Conservation (phyloP, 306 rosid species). For the Medicago truncatula region MtrunA17r5.0-ANR NC_053044.1:42435501-42436000, state of each 20-base stretch:
- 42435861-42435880: not conserved
- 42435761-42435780: slow-evolving; percentile 44
- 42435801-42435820: slow-evolving; percentile 26
- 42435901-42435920: not conserved
- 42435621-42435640: slow-evolving; percentile 47
- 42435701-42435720: slow-evolving; percentile 78
- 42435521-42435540: no score
- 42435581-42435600: not conserved
- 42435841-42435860: slow-evolving; percentile 46
- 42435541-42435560: not conserved
- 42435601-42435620: not conserved
- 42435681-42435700: slow-evolving; percentile 87
- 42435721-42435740: slow-evolving; percentile 80
- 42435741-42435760: slow-evolving; percentile 68
- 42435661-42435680: slow-evolving; percentile 95
- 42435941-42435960: slow-evolving; percentile 64
- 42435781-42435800: slow-evolving; percentile 40
- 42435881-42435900: not conserved
- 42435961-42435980: slow-evolving; percentile 61
- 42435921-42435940: not conserved
- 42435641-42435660: slow-evolving; percentile 53
- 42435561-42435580: not conserved
- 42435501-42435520: no score
- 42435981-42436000: not conserved
- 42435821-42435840: slow-evolving; percentile 24